Evolutionary conservation across 2,329 filamentous ascomycete species (phyloP).

Genomic region (Thielaviopsis punctulata): DNA sequence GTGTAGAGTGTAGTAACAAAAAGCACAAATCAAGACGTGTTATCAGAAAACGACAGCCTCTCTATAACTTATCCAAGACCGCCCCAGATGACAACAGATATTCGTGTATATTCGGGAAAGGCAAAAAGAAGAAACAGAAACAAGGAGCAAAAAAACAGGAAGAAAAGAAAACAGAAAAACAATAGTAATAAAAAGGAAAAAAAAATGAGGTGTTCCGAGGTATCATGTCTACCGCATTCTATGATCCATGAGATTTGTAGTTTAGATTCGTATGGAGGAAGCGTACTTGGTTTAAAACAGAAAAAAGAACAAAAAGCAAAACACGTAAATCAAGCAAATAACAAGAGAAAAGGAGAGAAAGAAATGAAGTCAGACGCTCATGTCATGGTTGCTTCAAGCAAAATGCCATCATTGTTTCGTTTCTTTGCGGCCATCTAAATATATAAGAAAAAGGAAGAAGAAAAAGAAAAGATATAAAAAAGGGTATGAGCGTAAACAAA

Average conservation of each 20-base stretch:
- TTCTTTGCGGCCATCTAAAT: constrained; percentile 14
- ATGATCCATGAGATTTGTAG: background rate
- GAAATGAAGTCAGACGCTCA: background rate
- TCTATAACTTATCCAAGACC: constrained; percentile 4
- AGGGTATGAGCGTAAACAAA: background rate
- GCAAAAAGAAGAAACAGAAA: too few species aligned
- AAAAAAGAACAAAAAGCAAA: constrained; percentile 1
- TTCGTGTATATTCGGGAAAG: too few species aligned
- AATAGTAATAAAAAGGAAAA: background rate
- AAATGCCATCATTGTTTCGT: too few species aligned
- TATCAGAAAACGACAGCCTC: background rate
- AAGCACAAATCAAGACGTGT: constrained; percentile 12
- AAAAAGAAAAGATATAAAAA: constrained; percentile 3
- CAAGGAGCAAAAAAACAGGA: too few species aligned
- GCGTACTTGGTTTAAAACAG: constrained; percentile 4
- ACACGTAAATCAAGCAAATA: background rate
- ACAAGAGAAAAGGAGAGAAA: constrained; percentile 16
- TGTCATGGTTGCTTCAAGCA: too few species aligned
- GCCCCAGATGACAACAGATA: constrained; percentile 6
- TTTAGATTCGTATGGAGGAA: background rate
- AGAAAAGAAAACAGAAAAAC: constrained; percentile 13
- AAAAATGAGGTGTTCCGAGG: background rate
- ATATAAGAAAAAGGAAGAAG: constrained; percentile 11
- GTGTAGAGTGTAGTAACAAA: background rate
- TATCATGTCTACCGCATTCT: background rate